Evolutionary conservation across 2,329 filamentous ascomycete genomes (phyloP).

Genomic region (Neopestalotiopsis sp.): DNA sequence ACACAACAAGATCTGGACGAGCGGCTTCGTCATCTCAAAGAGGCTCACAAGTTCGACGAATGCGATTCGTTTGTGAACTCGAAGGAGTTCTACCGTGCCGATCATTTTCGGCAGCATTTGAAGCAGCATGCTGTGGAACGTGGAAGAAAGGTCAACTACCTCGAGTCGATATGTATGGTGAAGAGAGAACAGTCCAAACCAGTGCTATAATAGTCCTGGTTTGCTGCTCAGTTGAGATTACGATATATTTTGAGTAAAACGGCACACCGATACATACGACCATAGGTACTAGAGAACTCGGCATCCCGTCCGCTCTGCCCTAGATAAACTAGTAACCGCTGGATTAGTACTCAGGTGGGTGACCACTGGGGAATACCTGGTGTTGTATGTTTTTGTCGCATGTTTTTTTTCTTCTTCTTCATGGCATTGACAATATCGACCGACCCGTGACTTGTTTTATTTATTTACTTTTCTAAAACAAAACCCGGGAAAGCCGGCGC

Average conservation of each 20-base stretch:
- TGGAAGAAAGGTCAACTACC: slow-evolving; percentile 98
- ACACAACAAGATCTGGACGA: slow-evolving; percentile 89
- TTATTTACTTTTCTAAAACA: too few species aligned
- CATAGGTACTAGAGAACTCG: too few species aligned
- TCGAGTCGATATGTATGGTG: slow-evolving; percentile 96
- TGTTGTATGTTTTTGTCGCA: too few species aligned
- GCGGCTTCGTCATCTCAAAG: slow-evolving; percentile 84
- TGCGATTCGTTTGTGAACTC: slow-evolving; percentile 76
- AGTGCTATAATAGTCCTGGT: too few species aligned
- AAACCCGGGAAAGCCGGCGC: neutral
- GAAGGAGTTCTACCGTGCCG: slow-evolving; percentile 97
- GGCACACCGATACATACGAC: too few species aligned
- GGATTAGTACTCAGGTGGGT: too few species aligned
- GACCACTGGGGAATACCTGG: too few species aligned
- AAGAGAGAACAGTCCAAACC: neutral
- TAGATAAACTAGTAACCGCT: too few species aligned
- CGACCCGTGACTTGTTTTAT: neutral
- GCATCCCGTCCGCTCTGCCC: too few species aligned
- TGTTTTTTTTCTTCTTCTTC: too few species aligned
- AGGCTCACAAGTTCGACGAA: slow-evolving; percentile 94
- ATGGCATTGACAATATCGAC: neutral
- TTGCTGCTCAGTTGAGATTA: too few species aligned
- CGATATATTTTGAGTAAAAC: too few species aligned
- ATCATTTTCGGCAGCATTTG: slow-evolving; percentile 96
- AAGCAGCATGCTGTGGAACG: slow-evolving; percentile 97